phyloP scores from a whole-genome alignment of 805 yeast genomes.

The Danielozyma ontarioensis region DNA sequence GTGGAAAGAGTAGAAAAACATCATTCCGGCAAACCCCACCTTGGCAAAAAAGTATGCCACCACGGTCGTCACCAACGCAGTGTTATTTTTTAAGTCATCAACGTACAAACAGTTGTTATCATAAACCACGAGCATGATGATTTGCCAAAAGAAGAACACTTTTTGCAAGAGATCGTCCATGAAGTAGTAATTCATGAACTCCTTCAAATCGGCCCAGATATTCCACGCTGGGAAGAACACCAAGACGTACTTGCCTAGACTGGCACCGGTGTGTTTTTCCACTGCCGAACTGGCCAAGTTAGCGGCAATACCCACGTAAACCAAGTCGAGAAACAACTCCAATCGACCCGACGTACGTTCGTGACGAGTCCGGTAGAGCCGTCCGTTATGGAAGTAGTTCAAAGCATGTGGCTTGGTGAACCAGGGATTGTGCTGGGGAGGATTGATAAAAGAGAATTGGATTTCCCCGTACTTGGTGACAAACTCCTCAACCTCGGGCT shows the following conservation, averaged over 20 bases:
- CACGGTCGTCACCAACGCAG: conserved; percentile 42
- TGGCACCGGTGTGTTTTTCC: conserved; percentile 43
- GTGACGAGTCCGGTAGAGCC: conserved; percentile 47
- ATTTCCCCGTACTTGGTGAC: conserved; percentile 46
- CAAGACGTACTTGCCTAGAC: conserved; percentile 44
- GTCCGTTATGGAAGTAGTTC: conserved; percentile 56
- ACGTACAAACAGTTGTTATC: conserved; percentile 43
- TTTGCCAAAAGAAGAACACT: conserved; percentile 47
- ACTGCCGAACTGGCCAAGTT: conserved; percentile 52
- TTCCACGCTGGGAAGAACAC: conserved; percentile 57
- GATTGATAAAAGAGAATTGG: conserved; percentile 40
- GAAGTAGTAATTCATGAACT: conserved; percentile 58
- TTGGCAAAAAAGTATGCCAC: no score
- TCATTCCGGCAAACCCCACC: no score
- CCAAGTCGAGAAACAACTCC: conserved; percentile 58
- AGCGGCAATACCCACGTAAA: conserved; percentile 61
- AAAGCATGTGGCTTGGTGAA: conserved; percentile 53
- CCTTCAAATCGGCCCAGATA: conserved; percentile 62
- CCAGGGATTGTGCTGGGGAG: conserved; percentile 34
- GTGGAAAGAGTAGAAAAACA: conserved; percentile 38
- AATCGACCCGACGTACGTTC: conserved; percentile 49
- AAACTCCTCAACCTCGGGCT: conserved; percentile 35
- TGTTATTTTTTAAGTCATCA: conserved; percentile 29
- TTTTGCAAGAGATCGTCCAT: conserved; percentile 56
- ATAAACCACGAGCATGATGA: conserved; percentile 44